These are phyloP conservation scores for Fagopyrum tataricum DNA, from an alignment of 148 eudicot species.

Conservation along the genomic window DNA sequence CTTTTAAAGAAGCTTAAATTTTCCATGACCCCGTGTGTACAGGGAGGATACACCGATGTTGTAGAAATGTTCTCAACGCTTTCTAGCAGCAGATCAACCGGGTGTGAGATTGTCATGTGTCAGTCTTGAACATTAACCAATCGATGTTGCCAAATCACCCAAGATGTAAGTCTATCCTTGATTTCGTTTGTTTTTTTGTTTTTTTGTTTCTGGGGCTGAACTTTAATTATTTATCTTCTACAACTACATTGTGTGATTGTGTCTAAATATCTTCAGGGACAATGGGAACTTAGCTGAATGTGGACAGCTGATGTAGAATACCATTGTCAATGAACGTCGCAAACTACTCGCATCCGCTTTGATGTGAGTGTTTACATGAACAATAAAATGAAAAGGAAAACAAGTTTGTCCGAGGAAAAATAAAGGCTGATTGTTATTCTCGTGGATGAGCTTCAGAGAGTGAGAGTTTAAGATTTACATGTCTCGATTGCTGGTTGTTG, in stretches of 20 bases:
- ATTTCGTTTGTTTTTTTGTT: background rate
- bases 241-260: background rate
- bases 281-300: background rate
- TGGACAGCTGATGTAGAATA: background rate
- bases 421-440: no score
- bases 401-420: no score
- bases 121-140: background rate
- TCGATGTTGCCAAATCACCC: background rate
- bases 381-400: no score
- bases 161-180: background rate
- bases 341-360: no score
- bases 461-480: no score
- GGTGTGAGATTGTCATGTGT: background rate
- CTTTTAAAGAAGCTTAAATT: conserved; percentile 8
- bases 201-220: background rate
- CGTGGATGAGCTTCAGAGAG: no score
- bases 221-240: background rate
- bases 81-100: background rate
- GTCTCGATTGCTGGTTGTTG: no score
- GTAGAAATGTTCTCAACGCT: conserved; percentile 19
- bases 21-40: background rate
- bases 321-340: background rate
- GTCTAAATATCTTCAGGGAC: background rate
- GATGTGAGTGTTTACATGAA: no score
- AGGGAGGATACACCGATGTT: conserved; percentile 2